Base-by-base conservation (phyloP, 2,329 filamentous ascomycete species). In the Colletotrichum sp. region DNA sequence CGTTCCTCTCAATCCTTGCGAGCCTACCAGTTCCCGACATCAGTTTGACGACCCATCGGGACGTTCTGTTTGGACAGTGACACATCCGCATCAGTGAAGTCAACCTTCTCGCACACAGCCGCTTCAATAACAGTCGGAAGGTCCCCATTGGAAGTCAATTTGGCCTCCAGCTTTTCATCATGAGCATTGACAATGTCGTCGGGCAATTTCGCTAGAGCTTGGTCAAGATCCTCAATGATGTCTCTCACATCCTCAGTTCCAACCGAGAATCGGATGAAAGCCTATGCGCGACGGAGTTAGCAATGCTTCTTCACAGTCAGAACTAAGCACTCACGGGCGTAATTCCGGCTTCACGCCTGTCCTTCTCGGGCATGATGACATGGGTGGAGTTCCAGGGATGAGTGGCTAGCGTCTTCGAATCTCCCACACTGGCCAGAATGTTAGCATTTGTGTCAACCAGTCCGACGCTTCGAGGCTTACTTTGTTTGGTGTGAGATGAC, bases 381-480 rank as follows among this genome's bases (percentile, higher is more conserved):
- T 95, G 93, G 13, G 93, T 94, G 1, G 93, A 94, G 8, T 90
- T 92, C 92, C 92, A 94, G 3, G 93, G 93, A 81, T 94, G 93
- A 74, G 94, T 94, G 21, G 92, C 92, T 69, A 94, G 86, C 8
- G 93, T 94, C 85, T 94, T 94, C 30, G 92, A 92, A 79, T 94
- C 93, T 69, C 93, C 93, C 48, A 94, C 93, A 80, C 65, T 67
- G 9, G 9, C 21, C 34, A 18, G 15, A 9, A 21, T 24, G 32
- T 24, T 18, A 21, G 28, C 24, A 39, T 10, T 9, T 32, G 24
- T 16, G 6, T 26, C 21, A 24, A 26, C 2, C 1, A 13, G 5
- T 28, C 12, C 8, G 28, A 30, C 1, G 3, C 21, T 18, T 9
- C 12, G 13, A 16, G 6, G 10, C 94, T 95, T 55, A 93, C 93